A percentile compares a stretch with the other conserved stretches of the same genome.
These are phyloP conservation scores for Peziza echinospora DNA, from an alignment of 495 filamentous ascomycete species.

Conservation along the genomic window DNA sequence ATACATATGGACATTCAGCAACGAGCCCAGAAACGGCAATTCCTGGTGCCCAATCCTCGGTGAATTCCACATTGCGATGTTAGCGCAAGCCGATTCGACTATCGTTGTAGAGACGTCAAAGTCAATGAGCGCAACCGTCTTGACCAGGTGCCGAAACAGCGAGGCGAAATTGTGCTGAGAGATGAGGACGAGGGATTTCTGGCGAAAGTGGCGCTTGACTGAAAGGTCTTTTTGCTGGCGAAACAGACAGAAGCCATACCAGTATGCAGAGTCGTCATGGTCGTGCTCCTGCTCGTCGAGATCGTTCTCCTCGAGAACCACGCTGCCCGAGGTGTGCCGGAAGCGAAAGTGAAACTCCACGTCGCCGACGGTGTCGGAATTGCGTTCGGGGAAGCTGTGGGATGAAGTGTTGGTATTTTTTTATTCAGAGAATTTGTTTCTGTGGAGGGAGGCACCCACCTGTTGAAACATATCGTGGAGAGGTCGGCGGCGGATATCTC, in stretches of 20 bases:
- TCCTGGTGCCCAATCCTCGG: conserved; percentile 17
- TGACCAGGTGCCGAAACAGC: conserved; percentile 15
- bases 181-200: conserved; percentile 19
- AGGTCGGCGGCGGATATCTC: conserved; percentile 16
- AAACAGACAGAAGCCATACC: conserved; percentile 20
- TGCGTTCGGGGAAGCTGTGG: conserved; percentile 18
- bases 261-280: conserved; percentile 15
- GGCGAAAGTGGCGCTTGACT: conserved; percentile 17
- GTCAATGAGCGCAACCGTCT: conserved; percentile 16
- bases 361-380: conserved; percentile 16
- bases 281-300: conserved; percentile 8
- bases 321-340: conserved; percentile 14
- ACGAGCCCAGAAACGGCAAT: conserved; percentile 18
- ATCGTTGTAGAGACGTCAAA: conserved; percentile 18
- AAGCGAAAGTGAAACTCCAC: conserved; percentile 19
- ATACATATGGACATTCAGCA: conserved; percentile 20
- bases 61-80: conserved; percentile 16
- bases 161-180: conserved; percentile 18
- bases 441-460: conserved; percentile 7
- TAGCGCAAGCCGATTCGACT: conserved; percentile 18
- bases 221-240: conserved; percentile 16
- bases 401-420: no score
- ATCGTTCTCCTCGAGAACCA: neutral
- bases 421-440: conserved; percentile 1
- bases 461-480: conserved; percentile 20